phyloP scores from a whole-genome alignment of 768 basidiomycete genomes.

The Cystobasidium onofrii region DNA sequence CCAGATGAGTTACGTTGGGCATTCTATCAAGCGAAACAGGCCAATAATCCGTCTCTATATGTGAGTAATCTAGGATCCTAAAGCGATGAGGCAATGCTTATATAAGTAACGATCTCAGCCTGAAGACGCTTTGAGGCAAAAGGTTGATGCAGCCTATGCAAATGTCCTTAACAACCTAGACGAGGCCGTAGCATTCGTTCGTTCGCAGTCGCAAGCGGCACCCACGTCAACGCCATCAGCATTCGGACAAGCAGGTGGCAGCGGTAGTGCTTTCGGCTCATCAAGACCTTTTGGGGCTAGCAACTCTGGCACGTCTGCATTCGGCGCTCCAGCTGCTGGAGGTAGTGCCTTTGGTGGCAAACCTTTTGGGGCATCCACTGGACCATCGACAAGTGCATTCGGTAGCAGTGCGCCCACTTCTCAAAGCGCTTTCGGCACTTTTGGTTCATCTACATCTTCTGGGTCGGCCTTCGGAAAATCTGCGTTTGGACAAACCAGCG shows the following conservation, averaged over 20 bases:
- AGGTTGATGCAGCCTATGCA: slow-evolving; percentile 11
- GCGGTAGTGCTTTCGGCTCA: neutral
- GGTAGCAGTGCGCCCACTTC: neutral
- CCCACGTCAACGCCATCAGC: neutral
- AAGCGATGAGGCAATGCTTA: neutral
- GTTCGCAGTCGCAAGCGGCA: slow-evolving; percentile 5
- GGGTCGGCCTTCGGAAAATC: slow-evolving; percentile 14
- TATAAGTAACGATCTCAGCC: neutral
- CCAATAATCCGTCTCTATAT: slow-evolving; percentile 6
- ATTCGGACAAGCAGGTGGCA: neutral
- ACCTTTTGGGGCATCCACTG: slow-evolving; percentile 5
- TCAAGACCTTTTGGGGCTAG: neutral
- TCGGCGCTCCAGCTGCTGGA: slow-evolving; percentile 11
- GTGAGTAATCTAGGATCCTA: neutral
- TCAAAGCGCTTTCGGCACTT: slow-evolving; percentile 28
- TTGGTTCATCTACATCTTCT: neutral
- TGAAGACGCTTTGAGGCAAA: slow-evolving; percentile 16
- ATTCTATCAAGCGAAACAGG: slow-evolving; percentile 27
- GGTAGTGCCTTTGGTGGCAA: slow-evolving; percentile 11
- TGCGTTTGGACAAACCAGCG: slow-evolving; percentile 24
- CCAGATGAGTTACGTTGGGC: slow-evolving; percentile 29
- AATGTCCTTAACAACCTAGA: slow-evolving; percentile 26
- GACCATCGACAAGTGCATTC: neutral
- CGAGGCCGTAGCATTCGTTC: slow-evolving; percentile 27
- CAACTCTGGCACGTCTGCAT: slow-evolving; percentile 21